A percentile compares a stretch with the other conserved stretches of the same genome.
These are phyloP conservation scores for Breynia disticha DNA, from an alignment of 441 rosid genomes.

Conservation along the genomic window DNA sequence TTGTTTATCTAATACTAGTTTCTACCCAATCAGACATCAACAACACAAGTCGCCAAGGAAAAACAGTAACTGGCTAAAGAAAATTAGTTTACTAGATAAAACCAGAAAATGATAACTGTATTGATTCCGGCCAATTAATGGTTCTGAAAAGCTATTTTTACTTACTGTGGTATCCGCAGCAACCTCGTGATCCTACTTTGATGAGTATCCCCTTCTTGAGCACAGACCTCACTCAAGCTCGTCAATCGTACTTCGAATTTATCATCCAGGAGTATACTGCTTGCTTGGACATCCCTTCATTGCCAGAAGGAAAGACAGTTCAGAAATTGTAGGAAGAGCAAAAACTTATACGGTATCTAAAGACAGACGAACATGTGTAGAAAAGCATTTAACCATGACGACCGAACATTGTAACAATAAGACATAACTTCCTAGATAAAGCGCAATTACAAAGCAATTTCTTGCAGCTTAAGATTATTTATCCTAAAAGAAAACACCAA, in stretches of 20 bases:
- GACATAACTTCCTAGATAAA: too few species aligned
- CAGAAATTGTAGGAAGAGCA: constrained; percentile 7
- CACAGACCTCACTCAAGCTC: constrained; percentile 68
- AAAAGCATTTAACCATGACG: too few species aligned
- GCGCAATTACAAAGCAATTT: not conserved
- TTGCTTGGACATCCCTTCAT: constrained; percentile 90
- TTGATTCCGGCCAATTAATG: too few species aligned
- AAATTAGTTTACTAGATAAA: too few species aligned
- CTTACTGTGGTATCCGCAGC: constrained; percentile 83
- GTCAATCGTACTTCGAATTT: constrained; percentile 95
- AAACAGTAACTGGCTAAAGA: too few species aligned
- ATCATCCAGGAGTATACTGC: constrained; percentile 98
- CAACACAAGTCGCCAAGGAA: too few species aligned
- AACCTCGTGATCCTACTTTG: constrained; percentile 72
- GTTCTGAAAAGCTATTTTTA: not conserved
- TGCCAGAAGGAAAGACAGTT: constrained; percentile 9
- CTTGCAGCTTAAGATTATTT: not conserved
- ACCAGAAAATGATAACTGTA: too few species aligned
- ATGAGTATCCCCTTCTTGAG: constrained; percentile 68
- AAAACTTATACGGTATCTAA: not conserved
- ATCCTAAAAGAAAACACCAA: constrained; percentile 7
- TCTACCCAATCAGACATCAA: too few species aligned
- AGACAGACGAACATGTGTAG: too few species aligned
- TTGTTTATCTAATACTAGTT: too few species aligned
- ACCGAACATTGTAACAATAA: too few species aligned